Conservation (phyloP, 345 rosid species). For the Gossypium ekmanianum region DNA sequence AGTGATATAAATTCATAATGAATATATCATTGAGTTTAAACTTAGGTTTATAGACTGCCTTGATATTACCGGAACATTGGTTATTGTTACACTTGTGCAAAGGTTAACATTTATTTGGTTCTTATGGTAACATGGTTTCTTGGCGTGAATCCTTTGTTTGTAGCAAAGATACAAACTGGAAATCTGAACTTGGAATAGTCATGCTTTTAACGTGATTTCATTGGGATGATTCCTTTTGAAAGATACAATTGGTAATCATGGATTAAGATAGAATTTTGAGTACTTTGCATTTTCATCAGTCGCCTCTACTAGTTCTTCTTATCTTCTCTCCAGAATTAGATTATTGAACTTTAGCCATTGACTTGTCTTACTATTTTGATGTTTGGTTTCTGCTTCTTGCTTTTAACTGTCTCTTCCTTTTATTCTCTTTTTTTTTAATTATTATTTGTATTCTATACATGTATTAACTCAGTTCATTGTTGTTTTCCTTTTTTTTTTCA, state of each 20-base stretch:
- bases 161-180: background rate
- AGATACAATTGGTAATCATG: background rate
- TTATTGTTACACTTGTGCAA: background rate
- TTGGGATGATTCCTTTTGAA: background rate
- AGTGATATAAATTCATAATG: background rate
- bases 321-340: background rate
- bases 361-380: background rate
- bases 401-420: background rate
- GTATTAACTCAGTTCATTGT: background rate
- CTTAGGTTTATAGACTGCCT: no score
- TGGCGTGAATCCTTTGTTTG: background rate
- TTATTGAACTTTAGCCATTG: background rate
- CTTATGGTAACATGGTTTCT: background rate
- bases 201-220: background rate
- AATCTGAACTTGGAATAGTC: background rate
- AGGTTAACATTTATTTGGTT: conserved; percentile 6
- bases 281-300: background rate
- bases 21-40: no score
- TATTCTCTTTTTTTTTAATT: background rate
- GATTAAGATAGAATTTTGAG: conserved; percentile 2
- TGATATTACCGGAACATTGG: background rate
- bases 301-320: background rate
- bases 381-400: conserved; percentile 15
- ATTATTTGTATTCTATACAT: conserved; percentile 6
- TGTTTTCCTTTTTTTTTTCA: background rate